A percentile compares a stretch with the other conserved stretches of the same genome.
Evolutionary conservation across 306 rosid species (phyloP).

Genomic region (Citrullus amarus): DNA sequence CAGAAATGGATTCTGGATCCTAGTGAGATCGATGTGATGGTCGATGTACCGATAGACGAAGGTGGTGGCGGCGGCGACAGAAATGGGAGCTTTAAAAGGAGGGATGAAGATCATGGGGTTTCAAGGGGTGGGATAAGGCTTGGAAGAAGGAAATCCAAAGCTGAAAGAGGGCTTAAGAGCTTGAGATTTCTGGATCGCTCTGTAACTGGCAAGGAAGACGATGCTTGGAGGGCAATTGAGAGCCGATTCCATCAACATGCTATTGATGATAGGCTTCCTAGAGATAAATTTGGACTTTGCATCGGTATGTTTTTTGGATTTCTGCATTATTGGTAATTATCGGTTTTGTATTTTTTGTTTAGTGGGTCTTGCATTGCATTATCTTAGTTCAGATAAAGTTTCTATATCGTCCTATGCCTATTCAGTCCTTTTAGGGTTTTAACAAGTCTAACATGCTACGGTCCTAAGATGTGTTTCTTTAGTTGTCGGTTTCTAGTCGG

Average conservation of each 20-base stretch:
- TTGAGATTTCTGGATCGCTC: conserved; percentile 65
- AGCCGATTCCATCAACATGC: conserved; percentile 38
- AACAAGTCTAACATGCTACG: too few relatives aligned
- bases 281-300: conserved; percentile 70
- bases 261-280: conserved; percentile 33
- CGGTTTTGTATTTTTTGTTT: neutral
- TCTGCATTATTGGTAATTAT: neutral
- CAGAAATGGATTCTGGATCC: conserved; percentile 41
- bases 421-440: too few relatives aligned
- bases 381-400: neutral
- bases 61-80: neutral
- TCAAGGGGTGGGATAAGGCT: conserved; percentile 9
- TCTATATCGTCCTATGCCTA: too few relatives aligned
- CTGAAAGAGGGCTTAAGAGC: conserved; percentile 51
- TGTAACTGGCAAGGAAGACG: conserved; percentile 52
- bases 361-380: neutral
- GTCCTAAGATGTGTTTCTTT: too few relatives aligned
- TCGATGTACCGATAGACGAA: conserved; percentile 17
- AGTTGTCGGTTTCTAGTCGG: neutral
- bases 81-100: conserved; percentile 8
- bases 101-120: neutral
- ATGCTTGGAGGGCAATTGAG: conserved; percentile 57
- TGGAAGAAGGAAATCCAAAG: conserved; percentile 33
- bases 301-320: conserved; percentile 31
- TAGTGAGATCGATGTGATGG: conserved; percentile 30